Evolutionary conservation across 2,329 filamentous ascomycete genomes (phyloP).

Genomic region (Cytospora leucostoma): DNA sequence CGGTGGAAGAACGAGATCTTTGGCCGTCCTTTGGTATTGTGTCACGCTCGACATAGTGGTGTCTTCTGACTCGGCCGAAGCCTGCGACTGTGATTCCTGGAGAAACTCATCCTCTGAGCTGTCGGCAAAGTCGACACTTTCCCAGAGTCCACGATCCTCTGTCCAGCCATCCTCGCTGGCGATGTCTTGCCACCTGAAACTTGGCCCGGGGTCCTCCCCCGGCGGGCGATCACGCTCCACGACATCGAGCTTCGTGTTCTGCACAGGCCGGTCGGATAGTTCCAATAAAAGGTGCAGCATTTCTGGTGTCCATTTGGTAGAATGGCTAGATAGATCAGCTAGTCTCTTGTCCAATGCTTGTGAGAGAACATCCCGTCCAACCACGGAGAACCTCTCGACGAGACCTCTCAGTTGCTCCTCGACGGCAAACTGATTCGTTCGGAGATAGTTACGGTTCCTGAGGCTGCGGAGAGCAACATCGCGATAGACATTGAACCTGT

Average conservation of each 20-base stretch:
- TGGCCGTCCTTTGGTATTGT: slow-evolving; percentile 33
- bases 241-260: slow-evolving; percentile 66
- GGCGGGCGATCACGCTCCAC: slow-evolving; percentile 57
- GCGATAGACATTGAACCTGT: slow-evolving; percentile 46
- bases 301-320: slow-evolving; percentile 74
- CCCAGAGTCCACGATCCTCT: slow-evolving; percentile 69
- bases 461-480: slow-evolving; percentile 55
- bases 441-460: slow-evolving; percentile 57
- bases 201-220: slow-evolving; percentile 45
- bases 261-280: slow-evolving; percentile 77
- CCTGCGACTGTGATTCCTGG: slow-evolving; percentile 41
- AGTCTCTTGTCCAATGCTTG: slow-evolving; percentile 59
- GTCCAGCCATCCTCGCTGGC: slow-evolving; percentile 74
- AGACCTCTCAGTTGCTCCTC: slow-evolving; percentile 66
- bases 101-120: slow-evolving; percentile 63
- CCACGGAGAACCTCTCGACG: slow-evolving; percentile 82
- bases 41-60: slow-evolving; percentile 37
- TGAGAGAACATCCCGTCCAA: slow-evolving; percentile 77
- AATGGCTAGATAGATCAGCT: slow-evolving; percentile 33
- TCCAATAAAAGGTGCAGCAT: slow-evolving; percentile 75
- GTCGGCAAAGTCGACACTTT: slow-evolving; percentile 66
- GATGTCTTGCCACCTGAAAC: slow-evolving; percentile 78
- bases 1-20: slow-evolving; percentile 37
- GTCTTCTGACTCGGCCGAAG: slow-evolving; percentile 33
- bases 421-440: slow-evolving; percentile 77